phyloP scores from a whole-genome alignment of 2,329 filamentous ascomycete genomes.

The Exophiala mesophila region DNA sequence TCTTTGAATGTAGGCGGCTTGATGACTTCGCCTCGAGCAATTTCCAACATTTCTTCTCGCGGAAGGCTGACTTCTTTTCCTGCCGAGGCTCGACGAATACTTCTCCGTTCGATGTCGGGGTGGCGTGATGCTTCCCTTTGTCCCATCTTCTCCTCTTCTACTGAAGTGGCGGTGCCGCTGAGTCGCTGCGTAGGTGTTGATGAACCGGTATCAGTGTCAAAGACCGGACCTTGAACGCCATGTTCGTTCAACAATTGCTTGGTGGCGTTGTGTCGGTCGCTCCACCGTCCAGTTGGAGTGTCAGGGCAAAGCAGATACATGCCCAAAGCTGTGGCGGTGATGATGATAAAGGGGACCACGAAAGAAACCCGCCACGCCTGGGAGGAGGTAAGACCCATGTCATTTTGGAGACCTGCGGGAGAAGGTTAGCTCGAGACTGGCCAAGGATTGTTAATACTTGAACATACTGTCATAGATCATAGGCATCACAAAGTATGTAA shows the following conservation, averaged over 20 bases:
- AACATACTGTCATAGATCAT: slow-evolving; percentile 77
- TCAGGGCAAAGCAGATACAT: slow-evolving; percentile 74
- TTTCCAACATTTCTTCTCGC: slow-evolving; percentile 49
- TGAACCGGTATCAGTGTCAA: no score
- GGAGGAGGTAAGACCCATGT: slow-evolving; percentile 59
- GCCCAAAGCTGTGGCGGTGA: slow-evolving; percentile 59
- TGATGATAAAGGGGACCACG: slow-evolving; percentile 74
- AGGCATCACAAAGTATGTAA: slow-evolving; percentile 93
- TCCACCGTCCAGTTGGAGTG: slow-evolving; percentile 77
- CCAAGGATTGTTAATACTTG: no score
- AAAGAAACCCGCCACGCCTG: slow-evolving; percentile 79
- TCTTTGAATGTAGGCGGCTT: slow-evolving; percentile 60
- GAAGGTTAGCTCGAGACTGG: no score
- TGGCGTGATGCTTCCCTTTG: no score
- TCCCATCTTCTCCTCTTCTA: no score
- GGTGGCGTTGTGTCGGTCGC: slow-evolving; percentile 59
- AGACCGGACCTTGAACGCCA: slow-evolving; percentile 30
- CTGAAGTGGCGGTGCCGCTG: no score
- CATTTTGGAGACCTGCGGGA: no score
- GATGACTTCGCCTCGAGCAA: slow-evolving; percentile 55
- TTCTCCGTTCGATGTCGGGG: no score
- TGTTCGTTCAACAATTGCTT: slow-evolving; percentile 50
- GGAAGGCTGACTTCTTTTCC: no score
- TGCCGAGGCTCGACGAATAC: no score
- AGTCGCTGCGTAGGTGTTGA: no score